These are phyloP conservation scores for Cylindricascospora bacillispora DNA, from an alignment of 1,139 yeast species.

Conservation along the genomic window DNA sequence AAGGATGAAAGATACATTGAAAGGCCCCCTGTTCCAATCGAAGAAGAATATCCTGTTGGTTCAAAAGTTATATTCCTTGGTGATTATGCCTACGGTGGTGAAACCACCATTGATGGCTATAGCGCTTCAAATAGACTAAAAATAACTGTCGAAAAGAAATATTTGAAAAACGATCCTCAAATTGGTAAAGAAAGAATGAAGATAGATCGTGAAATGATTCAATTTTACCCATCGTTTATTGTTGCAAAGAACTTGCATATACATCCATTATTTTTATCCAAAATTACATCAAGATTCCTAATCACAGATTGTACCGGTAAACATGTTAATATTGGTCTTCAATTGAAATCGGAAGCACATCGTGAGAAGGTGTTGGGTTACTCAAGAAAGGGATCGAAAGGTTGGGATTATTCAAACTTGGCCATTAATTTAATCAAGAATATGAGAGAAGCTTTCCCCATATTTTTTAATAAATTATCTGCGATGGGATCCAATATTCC, in stretches of 20 bases:
- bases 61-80: constrained; percentile 76
- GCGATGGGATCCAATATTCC: constrained; percentile 31
- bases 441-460: constrained; percentile 51
- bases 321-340: constrained; percentile 68
- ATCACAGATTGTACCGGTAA: constrained; percentile 42
- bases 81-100: constrained; percentile 78
- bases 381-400: constrained; percentile 51
- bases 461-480: constrained; percentile 33
- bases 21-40: constrained; percentile 64
- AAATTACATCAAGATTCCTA: constrained; percentile 61
- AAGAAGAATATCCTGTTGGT: constrained; percentile 67
- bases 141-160: constrained; percentile 43
- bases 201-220: constrained; percentile 42
- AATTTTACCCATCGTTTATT: constrained; percentile 56
- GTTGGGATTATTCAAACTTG: constrained; percentile 76
- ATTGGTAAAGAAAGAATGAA: constrained; percentile 48
- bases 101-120: constrained; percentile 61
- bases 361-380: constrained; percentile 82
- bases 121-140: constrained; percentile 36
- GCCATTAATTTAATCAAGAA: constrained; percentile 56
- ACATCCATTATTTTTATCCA: constrained; percentile 57
- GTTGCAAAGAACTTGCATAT: constrained; percentile 48
- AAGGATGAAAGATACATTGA: constrained; percentile 65
- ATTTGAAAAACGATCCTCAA: constrained; percentile 43
- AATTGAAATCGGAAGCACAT: constrained; percentile 68